These are phyloP conservation scores for Neopestalotiopsis rosae DNA, from an alignment of 2,329 filamentous ascomycete species.

Conservation along the genomic window DNA sequence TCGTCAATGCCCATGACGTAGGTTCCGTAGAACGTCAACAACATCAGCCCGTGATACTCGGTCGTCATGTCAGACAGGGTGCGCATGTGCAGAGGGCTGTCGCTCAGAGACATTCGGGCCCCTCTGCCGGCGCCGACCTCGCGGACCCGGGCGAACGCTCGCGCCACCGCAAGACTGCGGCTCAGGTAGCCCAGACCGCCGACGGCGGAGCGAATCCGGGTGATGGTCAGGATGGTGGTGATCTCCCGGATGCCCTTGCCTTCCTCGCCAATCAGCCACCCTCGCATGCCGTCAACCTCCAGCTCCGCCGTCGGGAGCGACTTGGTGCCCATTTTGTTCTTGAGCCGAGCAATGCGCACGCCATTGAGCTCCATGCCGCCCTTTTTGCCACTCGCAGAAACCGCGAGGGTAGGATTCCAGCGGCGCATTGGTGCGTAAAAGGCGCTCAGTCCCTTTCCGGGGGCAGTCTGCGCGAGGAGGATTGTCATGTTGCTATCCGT, in stretches of 20 bases:
- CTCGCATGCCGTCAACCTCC: slow-evolving; percentile 55
- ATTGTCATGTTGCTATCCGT: slow-evolving; percentile 65
- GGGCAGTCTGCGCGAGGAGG: slow-evolving; percentile 56
- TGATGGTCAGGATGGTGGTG: slow-evolving; percentile 64
- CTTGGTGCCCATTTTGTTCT: slow-evolving; percentile 68
- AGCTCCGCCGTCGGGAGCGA: slow-evolving; percentile 67
- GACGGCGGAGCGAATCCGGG: slow-evolving; percentile 51
- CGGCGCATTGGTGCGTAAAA: slow-evolving; percentile 59
- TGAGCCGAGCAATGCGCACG: slow-evolving; percentile 61
- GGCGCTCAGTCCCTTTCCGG: slow-evolving; percentile 48
- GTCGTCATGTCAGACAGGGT: slow-evolving; percentile 51
- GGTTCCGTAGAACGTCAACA: slow-evolving; percentile 36
- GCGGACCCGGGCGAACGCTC: slow-evolving; percentile 54
- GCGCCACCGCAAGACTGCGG: slow-evolving; percentile 51
- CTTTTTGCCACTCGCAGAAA: slow-evolving; percentile 12
- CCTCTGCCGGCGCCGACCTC: slow-evolving; percentile 42
- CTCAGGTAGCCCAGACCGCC: slow-evolving; percentile 46
- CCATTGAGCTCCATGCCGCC: slow-evolving; percentile 55
- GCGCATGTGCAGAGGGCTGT: slow-evolving; percentile 49
- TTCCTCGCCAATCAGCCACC: slow-evolving; percentile 59
- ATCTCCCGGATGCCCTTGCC: slow-evolving; percentile 66
- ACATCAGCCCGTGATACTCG: slow-evolving; percentile 45
- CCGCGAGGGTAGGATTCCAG: slow-evolving; percentile 22
- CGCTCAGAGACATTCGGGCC: slow-evolving; percentile 41
- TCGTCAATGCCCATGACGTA: slow-evolving; percentile 47